These are phyloP conservation scores for Rhynchosporium secalis DNA, from an alignment of 2,329 filamentous ascomycete genomes.

Conservation along the genomic window DNA sequence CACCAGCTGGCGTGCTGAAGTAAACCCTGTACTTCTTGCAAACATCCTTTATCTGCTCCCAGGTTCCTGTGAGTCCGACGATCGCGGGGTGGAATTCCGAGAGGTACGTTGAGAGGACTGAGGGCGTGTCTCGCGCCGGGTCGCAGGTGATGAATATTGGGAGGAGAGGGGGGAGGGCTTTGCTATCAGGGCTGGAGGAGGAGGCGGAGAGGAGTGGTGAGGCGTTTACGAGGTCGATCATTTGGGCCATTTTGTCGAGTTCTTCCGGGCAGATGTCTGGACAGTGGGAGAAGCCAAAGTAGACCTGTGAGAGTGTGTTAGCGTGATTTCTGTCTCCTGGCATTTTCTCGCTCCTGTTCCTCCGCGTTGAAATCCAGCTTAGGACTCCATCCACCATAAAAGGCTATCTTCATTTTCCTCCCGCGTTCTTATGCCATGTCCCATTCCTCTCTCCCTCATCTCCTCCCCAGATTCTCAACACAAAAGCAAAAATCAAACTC, in stretches of 20 bases:
- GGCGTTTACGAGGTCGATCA: constrained; percentile 73
- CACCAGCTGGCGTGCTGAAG: constrained; percentile 86
- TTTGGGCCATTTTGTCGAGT: constrained; percentile 97
- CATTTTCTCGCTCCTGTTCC: not conserved
- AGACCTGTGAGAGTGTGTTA: constrained; percentile 59
- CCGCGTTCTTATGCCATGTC: not conserved
- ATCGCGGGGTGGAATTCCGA: constrained; percentile 86
- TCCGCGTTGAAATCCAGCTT: not conserved
- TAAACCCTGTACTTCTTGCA: constrained; percentile 98
- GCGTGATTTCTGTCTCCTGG: not conserved
- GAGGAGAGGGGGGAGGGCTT: constrained; percentile 55
- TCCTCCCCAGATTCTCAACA: not conserved
- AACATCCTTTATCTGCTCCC: constrained; percentile 88
- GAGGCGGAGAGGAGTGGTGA: constrained; percentile 23
- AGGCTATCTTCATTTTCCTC: not conserved
- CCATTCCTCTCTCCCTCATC: not conserved
- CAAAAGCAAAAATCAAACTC: not conserved
- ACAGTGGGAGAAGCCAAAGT: constrained; percentile 98
- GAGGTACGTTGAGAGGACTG: constrained; percentile 82
- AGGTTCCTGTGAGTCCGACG: constrained; percentile 87
- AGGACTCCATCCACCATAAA: not conserved
- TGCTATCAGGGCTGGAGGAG: constrained; percentile 49
- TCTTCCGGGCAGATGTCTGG: constrained; percentile 99
- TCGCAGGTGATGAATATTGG: constrained; percentile 94
- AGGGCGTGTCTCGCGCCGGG: constrained; percentile 83